These are phyloP conservation scores for Sphagnum fallax DNA, from an alignment of 228 moss, liverwort and hornwort genomes.

Conservation along the genomic window DNA sequence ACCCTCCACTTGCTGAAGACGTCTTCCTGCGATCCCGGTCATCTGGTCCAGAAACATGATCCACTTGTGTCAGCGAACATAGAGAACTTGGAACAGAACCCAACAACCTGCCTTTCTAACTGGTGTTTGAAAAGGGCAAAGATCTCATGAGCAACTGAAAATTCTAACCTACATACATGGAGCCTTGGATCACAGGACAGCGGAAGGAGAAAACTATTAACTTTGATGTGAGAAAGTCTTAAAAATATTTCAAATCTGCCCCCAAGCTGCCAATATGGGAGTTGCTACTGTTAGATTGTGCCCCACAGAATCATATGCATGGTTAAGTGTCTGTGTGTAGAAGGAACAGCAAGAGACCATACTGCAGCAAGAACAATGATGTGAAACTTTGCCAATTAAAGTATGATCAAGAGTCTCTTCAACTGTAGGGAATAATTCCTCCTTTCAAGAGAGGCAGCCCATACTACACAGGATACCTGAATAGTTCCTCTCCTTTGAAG, in stretches of 20 bases:
- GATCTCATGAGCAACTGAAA: background rate
- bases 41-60: constrained; percentile 4
- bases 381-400: background rate
- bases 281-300: too few species aligned
- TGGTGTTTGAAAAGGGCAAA: background rate
- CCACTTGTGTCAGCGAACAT: too few species aligned
- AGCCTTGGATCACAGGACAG: too few species aligned
- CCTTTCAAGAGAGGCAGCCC: too few species aligned
- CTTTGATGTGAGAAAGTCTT: too few species aligned
- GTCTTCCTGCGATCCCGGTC: constrained; percentile 35
- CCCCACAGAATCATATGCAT: background rate
- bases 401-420: background rate
- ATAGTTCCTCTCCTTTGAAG: constrained; percentile 28
- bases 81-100: too few species aligned
- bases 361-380: background rate
- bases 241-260: too few species aligned
- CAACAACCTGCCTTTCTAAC: background rate
- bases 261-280: too few species aligned
- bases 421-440: background rate
- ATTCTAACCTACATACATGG: too few species aligned
- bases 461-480: constrained; percentile 2
- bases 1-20: constrained; percentile 12
- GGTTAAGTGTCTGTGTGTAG: background rate
- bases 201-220: too few species aligned
- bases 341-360: background rate